Evolutionary conservation across 2,329 filamentous ascomycete genomes (phyloP), one percentile per base, ranked within the genome.

Genomic region (Aspergillus fijiensis): DNA sequence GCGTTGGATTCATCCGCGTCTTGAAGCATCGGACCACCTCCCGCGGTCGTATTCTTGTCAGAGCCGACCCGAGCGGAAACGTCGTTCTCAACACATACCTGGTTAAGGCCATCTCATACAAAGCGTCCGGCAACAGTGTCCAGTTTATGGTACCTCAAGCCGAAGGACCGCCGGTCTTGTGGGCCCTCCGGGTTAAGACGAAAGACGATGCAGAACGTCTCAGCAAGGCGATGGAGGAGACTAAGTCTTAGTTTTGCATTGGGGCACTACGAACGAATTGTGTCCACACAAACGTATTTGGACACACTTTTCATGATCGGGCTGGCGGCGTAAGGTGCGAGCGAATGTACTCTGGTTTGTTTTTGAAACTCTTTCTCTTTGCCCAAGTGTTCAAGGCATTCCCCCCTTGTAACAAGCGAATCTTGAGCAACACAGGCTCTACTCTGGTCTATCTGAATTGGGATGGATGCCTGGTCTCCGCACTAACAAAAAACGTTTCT

Each of bases 1-100:
- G 91, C 49, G 79, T 91, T 7, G 92, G 92, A 0, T 83, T 85
- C 11, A 78, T 93, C 55, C 87, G 89, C 45, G 72, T 96, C 14
- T 80, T 96, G 62, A 89, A 89, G 75, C 84, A 94, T 78, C 89
- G 90, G 72, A 81, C 82, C 16, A 90, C 87, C 0, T 85, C 84
- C 21, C 81, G 83, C 29, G 84, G 87, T 4, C 86, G 91, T 47
- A 78, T 95, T 50, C 77, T 96, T 21, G 77, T 93, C 63, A 86
- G 91, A 53, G 85, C 86, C n/a, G 89, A 92, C 64, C 90, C 90
- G 0, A 84, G 87, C 63, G 91, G 91, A 16, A 85, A 89, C 45
- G 80, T 94, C 51, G 84, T 89, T 3, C 78, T 96, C 69, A 96
- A 96, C 77, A 85, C 88, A 66, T 75, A 81, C 21, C 74, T 93